Evolutionary conservation across 139 green algal genomes (phyloP).

Genomic region (Chlorella vulgaris): DNA sequence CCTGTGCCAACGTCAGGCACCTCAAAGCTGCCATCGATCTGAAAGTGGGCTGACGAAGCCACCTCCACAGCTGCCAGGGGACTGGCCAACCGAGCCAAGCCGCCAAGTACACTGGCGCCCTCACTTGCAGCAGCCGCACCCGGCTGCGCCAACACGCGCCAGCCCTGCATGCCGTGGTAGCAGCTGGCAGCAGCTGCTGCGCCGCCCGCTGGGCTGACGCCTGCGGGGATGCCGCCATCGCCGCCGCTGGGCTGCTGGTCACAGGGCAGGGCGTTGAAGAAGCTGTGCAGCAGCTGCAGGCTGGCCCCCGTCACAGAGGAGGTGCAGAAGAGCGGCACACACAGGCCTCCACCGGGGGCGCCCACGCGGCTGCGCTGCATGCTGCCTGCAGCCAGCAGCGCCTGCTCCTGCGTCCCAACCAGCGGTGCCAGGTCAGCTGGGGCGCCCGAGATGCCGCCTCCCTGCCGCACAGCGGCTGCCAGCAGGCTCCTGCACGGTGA

Average conservation of each 20-base stretch:
- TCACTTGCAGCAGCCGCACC: not conserved
- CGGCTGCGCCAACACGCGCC: not conserved
- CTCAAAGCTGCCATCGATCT: conserved; percentile 81
- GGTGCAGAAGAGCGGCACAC: conserved; percentile 70
- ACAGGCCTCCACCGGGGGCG: not conserved
- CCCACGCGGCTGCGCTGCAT: conserved; percentile 19
- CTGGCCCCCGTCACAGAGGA: conserved; percentile 68
- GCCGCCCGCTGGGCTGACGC: too few relatives aligned
- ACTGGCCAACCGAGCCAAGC: too few relatives aligned
- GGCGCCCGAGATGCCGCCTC: not conserved
- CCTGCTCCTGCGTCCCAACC: conserved; percentile 24
- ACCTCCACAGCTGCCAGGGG: too few relatives aligned
- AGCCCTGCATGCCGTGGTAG: conserved; percentile 19
- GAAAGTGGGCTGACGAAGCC: too few relatives aligned
- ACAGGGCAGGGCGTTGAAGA: conserved; percentile 61
- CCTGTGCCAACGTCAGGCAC: conserved; percentile 70
- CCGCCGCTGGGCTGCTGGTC: not conserved
- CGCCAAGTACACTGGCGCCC: too few relatives aligned
- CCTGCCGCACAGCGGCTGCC: conserved; percentile 8
- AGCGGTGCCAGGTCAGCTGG: conserved; percentile 11
- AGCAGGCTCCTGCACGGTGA: conserved; percentile 22
- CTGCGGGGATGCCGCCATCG: too few relatives aligned
- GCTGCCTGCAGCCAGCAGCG: conserved; percentile 6
- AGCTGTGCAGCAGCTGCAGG: conserved; percentile 72
- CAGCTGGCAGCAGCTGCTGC: not conserved